A percentile compares a stretch with the other conserved stretches of the same genome.
phyloP scores from a whole-genome alignment of 148 eudicot species.

The Heliosperma pusillum region DNA sequence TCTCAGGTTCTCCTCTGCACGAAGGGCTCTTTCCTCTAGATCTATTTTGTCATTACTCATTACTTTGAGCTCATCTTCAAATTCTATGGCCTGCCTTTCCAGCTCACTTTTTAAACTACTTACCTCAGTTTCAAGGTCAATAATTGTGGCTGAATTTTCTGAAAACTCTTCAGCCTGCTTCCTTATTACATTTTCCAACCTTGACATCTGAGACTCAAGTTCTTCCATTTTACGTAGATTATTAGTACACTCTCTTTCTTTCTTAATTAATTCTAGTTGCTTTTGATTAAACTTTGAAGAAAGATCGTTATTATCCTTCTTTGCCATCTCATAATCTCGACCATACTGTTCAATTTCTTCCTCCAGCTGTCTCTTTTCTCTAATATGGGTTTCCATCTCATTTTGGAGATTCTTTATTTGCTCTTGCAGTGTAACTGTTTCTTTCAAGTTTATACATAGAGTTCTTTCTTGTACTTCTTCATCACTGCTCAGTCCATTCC shows the following conservation, averaged over 20 bases:
- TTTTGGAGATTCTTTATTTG: slow-evolving; percentile 40
- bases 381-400: slow-evolving; percentile 53
- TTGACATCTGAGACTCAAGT: slow-evolving; percentile 48
- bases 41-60: slow-evolving; percentile 41
- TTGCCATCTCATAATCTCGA: slow-evolving; percentile 45
- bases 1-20: slow-evolving; percentile 70
- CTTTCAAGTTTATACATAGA: slow-evolving; percentile 25
- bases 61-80: slow-evolving; percentile 50
- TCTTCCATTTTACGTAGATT: slow-evolving; percentile 47
- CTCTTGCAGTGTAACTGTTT: slow-evolving; percentile 38
- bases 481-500: slow-evolving; percentile 20
- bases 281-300: slow-evolving; percentile 42
- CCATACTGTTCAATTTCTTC: slow-evolving; percentile 39
- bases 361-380: slow-evolving; percentile 47
- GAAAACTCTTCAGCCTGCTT: slow-evolving; percentile 57
- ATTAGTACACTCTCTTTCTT: slow-evolving; percentile 54
- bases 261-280: slow-evolving; percentile 45
- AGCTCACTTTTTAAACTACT: slow-evolving; percentile 54
- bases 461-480: slow-evolving; percentile 14
- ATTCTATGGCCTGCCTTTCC: slow-evolving; percentile 54
- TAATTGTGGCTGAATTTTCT: slow-evolving; percentile 42
- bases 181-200: slow-evolving; percentile 49
- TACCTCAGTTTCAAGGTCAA: slow-evolving; percentile 55
- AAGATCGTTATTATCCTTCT: slow-evolving; percentile 53
- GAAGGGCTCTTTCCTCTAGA: slow-evolving; percentile 65